A percentile compares a stretch with the other conserved stretches of the same genome.
phyloP scores from a whole-genome alignment of 2,329 filamentous ascomycete genomes.

The Xylaria sp. region DNA sequence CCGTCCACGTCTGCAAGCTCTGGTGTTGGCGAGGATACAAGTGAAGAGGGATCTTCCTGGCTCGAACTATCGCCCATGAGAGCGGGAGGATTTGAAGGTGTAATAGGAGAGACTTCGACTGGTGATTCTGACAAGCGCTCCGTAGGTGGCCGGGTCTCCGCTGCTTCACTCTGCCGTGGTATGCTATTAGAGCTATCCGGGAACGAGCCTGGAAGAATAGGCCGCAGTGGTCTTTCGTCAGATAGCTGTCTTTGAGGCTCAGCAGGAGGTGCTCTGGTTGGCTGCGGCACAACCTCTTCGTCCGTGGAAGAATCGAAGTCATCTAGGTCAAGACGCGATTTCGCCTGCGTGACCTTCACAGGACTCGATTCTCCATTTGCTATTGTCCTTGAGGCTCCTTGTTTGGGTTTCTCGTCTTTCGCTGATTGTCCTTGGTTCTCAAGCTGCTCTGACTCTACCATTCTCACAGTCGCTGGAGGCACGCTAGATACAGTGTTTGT shows the following conservation, averaged over 20 bases:
- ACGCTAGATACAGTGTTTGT: constrained; percentile 66
- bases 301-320: constrained; percentile 72
- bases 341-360: constrained; percentile 68
- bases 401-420: constrained; percentile 55
- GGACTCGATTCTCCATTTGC: constrained; percentile 62
- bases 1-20: constrained; percentile 64
- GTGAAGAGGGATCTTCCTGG: constrained; percentile 72
- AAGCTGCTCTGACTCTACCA: constrained; percentile 65
- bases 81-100: constrained; percentile 67
- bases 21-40: constrained; percentile 72
- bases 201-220: constrained; percentile 55
- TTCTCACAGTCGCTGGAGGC: constrained; percentile 65
- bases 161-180: constrained; percentile 51
- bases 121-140: constrained; percentile 74
- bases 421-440: constrained; percentile 53
- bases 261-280: constrained; percentile 41
- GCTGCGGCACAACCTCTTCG: constrained; percentile 53
- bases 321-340: constrained; percentile 73
- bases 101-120: constrained; percentile 70
- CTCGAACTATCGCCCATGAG: constrained; percentile 78
- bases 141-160: constrained; percentile 45
- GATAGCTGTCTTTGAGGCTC: constrained; percentile 45
- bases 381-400: constrained; percentile 57
- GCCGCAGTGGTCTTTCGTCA: constrained; percentile 47
- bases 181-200: constrained; percentile 55